A percentile compares a stretch with the other conserved stretches of the same genome.
phyloP scores from a whole-genome alignment of 2,329 filamentous ascomycete species.

The Mycosphaerelloides madeirae region DNA sequence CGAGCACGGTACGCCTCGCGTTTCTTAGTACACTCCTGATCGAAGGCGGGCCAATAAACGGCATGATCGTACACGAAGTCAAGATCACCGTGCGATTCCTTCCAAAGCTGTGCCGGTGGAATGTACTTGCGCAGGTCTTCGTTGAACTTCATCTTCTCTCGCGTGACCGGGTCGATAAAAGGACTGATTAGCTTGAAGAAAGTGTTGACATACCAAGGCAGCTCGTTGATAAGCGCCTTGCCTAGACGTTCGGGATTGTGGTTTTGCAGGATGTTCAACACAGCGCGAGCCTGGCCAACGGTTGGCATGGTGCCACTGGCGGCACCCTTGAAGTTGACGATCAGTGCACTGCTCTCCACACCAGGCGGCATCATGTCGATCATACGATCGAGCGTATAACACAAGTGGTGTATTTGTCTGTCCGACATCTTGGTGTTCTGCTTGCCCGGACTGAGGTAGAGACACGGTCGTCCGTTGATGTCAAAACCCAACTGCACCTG shows the following conservation, averaged over 20 bases:
- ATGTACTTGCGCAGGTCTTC: slow-evolving; percentile 82
- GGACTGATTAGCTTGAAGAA: slow-evolving; percentile 97
- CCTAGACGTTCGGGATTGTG: slow-evolving; percentile 94
- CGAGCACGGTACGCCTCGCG: slow-evolving; percentile 59
- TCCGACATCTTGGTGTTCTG: slow-evolving; percentile 89
- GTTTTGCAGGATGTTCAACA: slow-evolving; percentile 86
- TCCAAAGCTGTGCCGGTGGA: slow-evolving; percentile 76
- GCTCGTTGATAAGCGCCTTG: slow-evolving; percentile 81
- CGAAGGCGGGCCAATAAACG: slow-evolving; percentile 82
- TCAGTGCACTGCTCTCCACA: slow-evolving; percentile 77
- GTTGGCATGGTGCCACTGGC: slow-evolving; percentile 72
- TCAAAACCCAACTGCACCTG: slow-evolving; percentile 87
- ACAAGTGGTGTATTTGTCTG: slow-evolving; percentile 85
- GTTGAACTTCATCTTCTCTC: slow-evolving; percentile 96
- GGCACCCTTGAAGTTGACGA: slow-evolving; percentile 87
- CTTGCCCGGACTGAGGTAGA: slow-evolving; percentile 81
- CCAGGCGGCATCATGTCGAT: slow-evolving; percentile 82
- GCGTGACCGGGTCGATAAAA: slow-evolving; percentile 92
- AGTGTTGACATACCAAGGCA: slow-evolving; percentile 83
- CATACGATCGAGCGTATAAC: slow-evolving; percentile 90
- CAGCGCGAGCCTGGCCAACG: slow-evolving; percentile 71
- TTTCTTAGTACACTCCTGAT: slow-evolving; percentile 63
- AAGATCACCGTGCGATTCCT: slow-evolving; percentile 69
- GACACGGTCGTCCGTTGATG: slow-evolving; percentile 75
- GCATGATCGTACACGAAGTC: slow-evolving; percentile 89